A percentile compares a stretch with the other conserved stretches of the same genome.
These are phyloP conservation scores for Sarcocystis neurona DNA, from an alignment of 169 alveolate species.

Conservation along the genomic window DNA sequence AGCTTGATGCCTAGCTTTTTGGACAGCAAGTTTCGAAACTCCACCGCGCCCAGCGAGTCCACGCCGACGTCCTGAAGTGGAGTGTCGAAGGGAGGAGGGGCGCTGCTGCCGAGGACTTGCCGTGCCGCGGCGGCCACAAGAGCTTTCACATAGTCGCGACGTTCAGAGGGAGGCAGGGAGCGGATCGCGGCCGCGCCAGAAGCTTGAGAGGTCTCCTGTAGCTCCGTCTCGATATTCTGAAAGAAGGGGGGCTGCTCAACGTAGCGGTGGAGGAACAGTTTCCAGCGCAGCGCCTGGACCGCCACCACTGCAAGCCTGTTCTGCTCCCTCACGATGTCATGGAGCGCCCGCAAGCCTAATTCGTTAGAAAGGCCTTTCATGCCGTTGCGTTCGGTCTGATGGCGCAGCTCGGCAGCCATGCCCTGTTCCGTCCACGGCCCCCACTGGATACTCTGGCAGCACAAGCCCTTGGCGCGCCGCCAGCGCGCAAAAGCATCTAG, in stretches of 20 bases:
- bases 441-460: constrained; percentile 70
- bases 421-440: constrained; percentile 73
- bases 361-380: constrained; percentile 70
- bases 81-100: constrained; percentile 55
- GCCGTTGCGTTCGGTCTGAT: constrained; percentile 66
- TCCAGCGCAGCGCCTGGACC: constrained; percentile 69
- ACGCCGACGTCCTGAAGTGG: constrained; percentile 76
- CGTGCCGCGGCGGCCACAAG: constrained; percentile 56
- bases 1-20: constrained; percentile 66
- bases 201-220: constrained; percentile 10
- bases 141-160: constrained; percentile 49
- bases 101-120: constrained; percentile 59
- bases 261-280: constrained; percentile 54
- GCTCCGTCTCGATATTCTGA: constrained; percentile 19
- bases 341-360: constrained; percentile 65
- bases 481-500: constrained; percentile 71
- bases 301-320: constrained; percentile 48
- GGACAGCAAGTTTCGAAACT: constrained; percentile 74
- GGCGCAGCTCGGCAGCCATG: constrained; percentile 56
- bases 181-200: background rate
- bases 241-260: constrained; percentile 33
- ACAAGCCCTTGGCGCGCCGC: constrained; percentile 66
- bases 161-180: constrained; percentile 44
- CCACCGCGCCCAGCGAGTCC: constrained; percentile 80
- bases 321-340: background rate